Percentiles rank a stretch among this genome's conserved stretches.
These are phyloP conservation scores for Daedaleopsis nitida DNA, from an alignment of 768 basidiomycete species.

Conservation along the genomic window DNA sequence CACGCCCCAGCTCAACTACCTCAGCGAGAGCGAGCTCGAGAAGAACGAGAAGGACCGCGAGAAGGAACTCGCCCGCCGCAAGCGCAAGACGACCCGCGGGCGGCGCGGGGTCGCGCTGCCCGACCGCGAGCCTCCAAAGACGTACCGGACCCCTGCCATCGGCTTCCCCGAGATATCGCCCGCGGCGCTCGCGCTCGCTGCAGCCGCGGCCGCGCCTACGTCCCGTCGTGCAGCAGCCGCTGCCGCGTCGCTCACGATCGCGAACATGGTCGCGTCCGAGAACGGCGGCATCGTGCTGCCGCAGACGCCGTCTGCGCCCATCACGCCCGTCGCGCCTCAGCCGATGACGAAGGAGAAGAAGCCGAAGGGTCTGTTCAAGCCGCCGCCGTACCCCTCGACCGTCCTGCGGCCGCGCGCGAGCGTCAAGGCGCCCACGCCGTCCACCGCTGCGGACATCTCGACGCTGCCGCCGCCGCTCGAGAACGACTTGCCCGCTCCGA, in stretches of 20 bases:
- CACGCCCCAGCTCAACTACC: conserved; percentile 88
- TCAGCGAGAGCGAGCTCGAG: conserved; percentile 89
- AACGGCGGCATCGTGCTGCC: conserved; percentile 67
- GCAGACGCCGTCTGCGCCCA: conserved; percentile 44
- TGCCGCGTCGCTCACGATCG: conserved; percentile 81
- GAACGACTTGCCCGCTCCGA: conserved; percentile 54
- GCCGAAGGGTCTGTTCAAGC: conserved; percentile 71
- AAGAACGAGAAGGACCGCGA: conserved; percentile 90
- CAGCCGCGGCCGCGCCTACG: conserved; percentile 65
- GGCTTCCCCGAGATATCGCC: conserved; percentile 82
- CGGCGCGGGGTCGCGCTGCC: conserved; percentile 81
- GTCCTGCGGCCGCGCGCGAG: conserved; percentile 64
- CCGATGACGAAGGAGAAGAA: conserved; percentile 63
- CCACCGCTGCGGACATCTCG: conserved; percentile 68
- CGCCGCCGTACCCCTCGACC: conserved; percentile 56
- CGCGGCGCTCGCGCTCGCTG: conserved; percentile 65
- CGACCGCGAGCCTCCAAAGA: conserved; percentile 90
- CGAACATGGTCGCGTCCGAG: conserved; percentile 90
- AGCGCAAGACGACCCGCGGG: conserved; percentile 83
- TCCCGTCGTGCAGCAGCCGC: conserved; percentile 85
- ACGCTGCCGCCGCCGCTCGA: conserved; percentile 61
- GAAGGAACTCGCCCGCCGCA: conserved; percentile 84
- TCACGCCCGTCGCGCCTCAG: conserved; percentile 38
- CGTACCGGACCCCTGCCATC: conserved; percentile 86
- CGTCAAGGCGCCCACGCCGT: conserved; percentile 59